phyloP scores from a whole-genome alignment of 73 alveolate species.

The Paramecium sexaurelia region DNA sequence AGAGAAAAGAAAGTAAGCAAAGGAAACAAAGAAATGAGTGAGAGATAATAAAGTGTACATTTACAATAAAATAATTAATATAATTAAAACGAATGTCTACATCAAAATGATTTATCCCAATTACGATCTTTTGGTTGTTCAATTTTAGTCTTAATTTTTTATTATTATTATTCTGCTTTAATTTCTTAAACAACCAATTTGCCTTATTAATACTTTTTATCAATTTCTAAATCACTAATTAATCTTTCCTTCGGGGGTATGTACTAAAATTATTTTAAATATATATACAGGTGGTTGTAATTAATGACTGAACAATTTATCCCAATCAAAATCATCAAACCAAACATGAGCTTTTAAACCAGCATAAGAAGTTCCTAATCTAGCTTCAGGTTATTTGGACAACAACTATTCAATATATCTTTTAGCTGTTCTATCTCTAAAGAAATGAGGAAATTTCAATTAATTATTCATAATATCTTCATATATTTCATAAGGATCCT shows the following conservation, averaged over 20 bases:
- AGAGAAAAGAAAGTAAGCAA: conserved; percentile 39
- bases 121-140: conserved; percentile 55
- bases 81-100: not conserved
- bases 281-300: conserved; percentile 41
- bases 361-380: conserved; percentile 60
- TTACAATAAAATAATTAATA: not conserved
- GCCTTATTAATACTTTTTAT: conserved; percentile 22
- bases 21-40: conserved; percentile 32
- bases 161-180: not conserved
- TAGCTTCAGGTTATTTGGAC: conserved; percentile 60
- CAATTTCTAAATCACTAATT: not conserved
- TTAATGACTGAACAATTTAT: conserved; percentile 19
- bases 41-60: not conserved
- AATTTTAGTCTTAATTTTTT: not conserved
- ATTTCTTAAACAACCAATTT: conserved; percentile 37
- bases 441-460: conserved; percentile 51
- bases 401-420: conserved; percentile 32
- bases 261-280: not conserved
- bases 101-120: conserved; percentile 66
- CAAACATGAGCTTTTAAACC: conserved; percentile 62
- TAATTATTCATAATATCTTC: not conserved
- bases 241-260: conserved; percentile 51
- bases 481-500: conserved; percentile 77
- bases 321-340: conserved; percentile 67
- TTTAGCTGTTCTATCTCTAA: conserved; percentile 47